A percentile compares a stretch with the other conserved stretches of the same genome.
These are phyloP conservation scores for Cetradonia linearis DNA, from an alignment of 495 filamentous ascomycete genomes.

Conservation along the genomic window DNA sequence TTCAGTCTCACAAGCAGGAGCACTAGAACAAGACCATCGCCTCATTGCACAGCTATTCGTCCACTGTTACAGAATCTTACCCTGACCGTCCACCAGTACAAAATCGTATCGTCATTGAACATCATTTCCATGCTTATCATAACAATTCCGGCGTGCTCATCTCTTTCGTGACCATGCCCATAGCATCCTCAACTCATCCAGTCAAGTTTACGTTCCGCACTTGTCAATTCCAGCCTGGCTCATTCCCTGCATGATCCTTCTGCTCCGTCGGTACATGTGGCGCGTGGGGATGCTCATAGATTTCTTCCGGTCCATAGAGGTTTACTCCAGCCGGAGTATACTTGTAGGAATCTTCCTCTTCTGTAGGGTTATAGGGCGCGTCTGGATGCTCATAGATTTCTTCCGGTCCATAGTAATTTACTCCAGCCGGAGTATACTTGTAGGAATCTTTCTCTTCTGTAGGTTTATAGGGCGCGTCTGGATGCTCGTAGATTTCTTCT, in stretches of 20 bases:
- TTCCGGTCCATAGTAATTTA: too few relatives aligned
- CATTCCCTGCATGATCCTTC: neutral
- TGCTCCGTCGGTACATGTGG: neutral
- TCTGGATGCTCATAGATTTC: neutral
- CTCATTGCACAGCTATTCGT: neutral
- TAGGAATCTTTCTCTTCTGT: neutral
- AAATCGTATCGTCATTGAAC: neutral
- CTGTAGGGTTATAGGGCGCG: neutral
- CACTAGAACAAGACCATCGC: neutral
- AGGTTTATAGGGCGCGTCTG: neutral
- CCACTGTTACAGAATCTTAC: neutral
- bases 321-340: too few relatives aligned
- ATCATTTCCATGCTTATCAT: neutral
- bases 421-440: neutral
- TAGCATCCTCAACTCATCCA: neutral
- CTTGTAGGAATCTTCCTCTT: neutral
- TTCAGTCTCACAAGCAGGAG: neutral
- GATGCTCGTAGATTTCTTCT: neutral
- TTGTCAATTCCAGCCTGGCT: conserved; percentile 3
- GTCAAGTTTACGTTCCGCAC: neutral
- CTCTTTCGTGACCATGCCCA: neutral
- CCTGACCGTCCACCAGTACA: neutral
- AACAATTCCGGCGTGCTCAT: neutral
- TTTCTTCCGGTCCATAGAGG: too few relatives aligned
- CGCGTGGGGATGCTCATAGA: neutral